Conservation (phyloP, 768 basidiomycete genomes). For the Trametes cingulata region DNA sequence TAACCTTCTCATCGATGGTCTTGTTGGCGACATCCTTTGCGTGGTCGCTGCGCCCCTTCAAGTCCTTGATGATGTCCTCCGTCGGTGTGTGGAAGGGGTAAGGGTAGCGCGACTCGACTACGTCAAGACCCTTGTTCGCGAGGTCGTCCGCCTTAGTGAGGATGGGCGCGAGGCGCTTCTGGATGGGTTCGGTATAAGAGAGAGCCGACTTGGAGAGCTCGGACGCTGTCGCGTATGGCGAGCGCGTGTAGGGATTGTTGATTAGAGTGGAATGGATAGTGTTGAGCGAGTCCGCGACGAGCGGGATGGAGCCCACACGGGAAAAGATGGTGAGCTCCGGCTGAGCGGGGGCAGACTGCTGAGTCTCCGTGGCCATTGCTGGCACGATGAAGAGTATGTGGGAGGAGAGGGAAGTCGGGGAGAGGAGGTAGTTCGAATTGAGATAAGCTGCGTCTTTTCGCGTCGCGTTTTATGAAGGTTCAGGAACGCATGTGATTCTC, state of each 20-base stretch:
- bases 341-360: conserved; percentile 29
- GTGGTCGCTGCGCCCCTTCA: conserved; percentile 59
- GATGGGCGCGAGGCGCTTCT: conserved; percentile 63
- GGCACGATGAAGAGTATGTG: neutral
- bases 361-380: conserved; percentile 41
- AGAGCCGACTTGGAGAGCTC: conserved; percentile 46
- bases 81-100: conserved; percentile 75
- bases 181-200: conserved; percentile 61
- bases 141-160: conserved; percentile 62
- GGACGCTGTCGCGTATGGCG: conserved; percentile 67
- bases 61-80: conserved; percentile 63
- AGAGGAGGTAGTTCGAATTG: neutral
- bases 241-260: conserved; percentile 59
- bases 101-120: conserved; percentile 70
- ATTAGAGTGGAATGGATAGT: conserved; percentile 61
- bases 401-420: conserved; percentile 5
- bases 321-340: conserved; percentile 63
- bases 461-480: conserved; percentile 7
- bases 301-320: conserved; percentile 72
- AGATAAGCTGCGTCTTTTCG: conserved; percentile 14
- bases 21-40: conserved; percentile 58
- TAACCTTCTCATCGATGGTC: conserved; percentile 66
- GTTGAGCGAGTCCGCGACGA: conserved; percentile 64
- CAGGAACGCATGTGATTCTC: conserved; percentile 21
- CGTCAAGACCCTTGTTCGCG: conserved; percentile 77